Evolutionary conservation across 441 rosid species (phyloP), one percentile per base, ranked within the genome.

Genomic region (Arabidopsis hybrid): DNA sequence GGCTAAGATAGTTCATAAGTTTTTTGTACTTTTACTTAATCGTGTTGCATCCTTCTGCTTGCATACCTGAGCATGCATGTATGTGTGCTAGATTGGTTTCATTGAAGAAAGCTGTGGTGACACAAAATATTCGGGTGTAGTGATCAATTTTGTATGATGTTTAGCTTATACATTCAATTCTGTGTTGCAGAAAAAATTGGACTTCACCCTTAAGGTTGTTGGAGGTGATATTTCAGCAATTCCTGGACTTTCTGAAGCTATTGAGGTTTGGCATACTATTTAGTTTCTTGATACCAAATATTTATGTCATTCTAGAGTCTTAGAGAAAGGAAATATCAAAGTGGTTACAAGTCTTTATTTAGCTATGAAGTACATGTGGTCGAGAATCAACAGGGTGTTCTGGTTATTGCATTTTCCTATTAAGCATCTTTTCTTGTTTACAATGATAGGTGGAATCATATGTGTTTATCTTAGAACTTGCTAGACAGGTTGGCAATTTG

Each of bases 211-310:
- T 45, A 91, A 87, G 81, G 87, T 96, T 67, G 65, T 91, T 75
- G 98, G 98, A 49, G 98, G 99, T 69, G 97, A 96, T 78, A 83
- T 93, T 79, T 83, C 90, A 65, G 38, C 97, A 50, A 83, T 93
- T 73, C 99, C 99, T 53, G 97, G 99, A 56, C 79, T 96, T 68
- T 86, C 85, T 69, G 91, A 83, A 71, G 97, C 96, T 59, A 89
- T 96, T 64, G 88, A 93, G 98, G 99, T 93, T 79, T 78, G 86
- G 47, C 42, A 43, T 40, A 66, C 63, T 31, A 13, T 5, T 43
- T 10, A 4, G 45, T 45, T 31, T 46, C 56, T 32, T 64, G 55
- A 32, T 32, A 29, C 55, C 55, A 45, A 63, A 46, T 63, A 34
- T 49, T 35, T 10, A 49, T 65, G 11, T 12, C 46, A 65, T 50